Evolutionary conservation across 2,329 filamentous ascomycete species (phyloP), one percentile per base, ranked within the genome.

Genomic region (Talaromyces sp.): DNA sequence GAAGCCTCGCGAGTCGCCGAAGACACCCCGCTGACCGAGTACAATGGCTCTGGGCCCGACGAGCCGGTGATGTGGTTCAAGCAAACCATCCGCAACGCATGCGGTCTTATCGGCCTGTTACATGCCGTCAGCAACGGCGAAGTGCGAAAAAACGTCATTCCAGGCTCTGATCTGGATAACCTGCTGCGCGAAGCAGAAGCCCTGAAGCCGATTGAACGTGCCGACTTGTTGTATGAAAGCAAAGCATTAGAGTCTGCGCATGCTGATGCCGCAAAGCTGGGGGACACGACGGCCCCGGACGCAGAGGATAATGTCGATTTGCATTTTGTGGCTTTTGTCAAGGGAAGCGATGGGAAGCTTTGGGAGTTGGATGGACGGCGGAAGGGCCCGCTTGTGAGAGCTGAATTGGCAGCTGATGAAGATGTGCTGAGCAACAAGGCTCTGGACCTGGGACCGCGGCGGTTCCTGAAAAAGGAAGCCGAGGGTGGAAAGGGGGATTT

Each of bases 281-380:
- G 93, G 19, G 91, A 93, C 71, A 96, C 92, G 0, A 73, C 81
- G 13, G 90, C 93, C 1, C 93, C 95, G 0, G 78, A 84, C 58
- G 91, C 91, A 9, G 83, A 86, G n/a, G 89, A 90, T 68, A 84
- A 89, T 66, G 82, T 96, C n/a, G 93, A 97, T 71, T 81, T 97
- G 68, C 95, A 99, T 79, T 98, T 96, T 73, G 93, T 98, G 53
- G 95, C 91, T 71, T 99, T 98, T 75, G 89, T 95, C 57, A 95
- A 93, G 79, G 84, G 82, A 2, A 77, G 77, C 56, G 86, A 89
- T 72, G 88, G 88, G 59, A 83, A 83, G 7, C 80, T 96, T 49
- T 96, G 89, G 86, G 91, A 96, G 77, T 75, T 96, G 68, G 91
- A 96, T 75, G 91, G 91, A 0, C 75, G 82, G 24, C 80, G 89